Evolutionary conservation across 2,329 filamentous ascomycete genomes (phyloP).

Genomic region (Colletotrichum tabaci): DNA sequence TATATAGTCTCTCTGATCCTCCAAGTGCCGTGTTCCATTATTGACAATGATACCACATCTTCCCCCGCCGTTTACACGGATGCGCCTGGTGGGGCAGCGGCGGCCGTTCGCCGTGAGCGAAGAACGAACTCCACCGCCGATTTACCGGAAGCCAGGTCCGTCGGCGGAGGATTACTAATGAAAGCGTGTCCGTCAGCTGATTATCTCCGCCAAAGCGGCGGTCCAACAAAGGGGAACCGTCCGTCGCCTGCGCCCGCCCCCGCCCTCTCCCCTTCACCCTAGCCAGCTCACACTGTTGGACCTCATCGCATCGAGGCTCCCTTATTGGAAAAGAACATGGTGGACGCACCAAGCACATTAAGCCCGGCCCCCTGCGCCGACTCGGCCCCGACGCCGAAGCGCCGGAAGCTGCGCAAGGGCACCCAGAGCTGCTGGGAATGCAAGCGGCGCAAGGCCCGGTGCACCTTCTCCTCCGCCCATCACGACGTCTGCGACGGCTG

Average conservation of each 20-base stretch:
- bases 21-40: background rate
- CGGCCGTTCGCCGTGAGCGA: too few relatives aligned
- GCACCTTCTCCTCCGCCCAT: constrained; percentile 14
- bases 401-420: constrained; percentile 38
- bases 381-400: constrained; percentile 13
- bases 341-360: background rate
- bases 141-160: constrained; percentile 8
- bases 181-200: background rate
- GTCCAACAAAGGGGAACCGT: constrained; percentile 5
- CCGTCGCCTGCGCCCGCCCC: too few relatives aligned
- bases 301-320: too few relatives aligned
- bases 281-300: background rate
- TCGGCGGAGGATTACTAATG: constrained; percentile 30
- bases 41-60: background rate
- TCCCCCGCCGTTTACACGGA: background rate
- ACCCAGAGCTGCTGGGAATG: constrained; percentile 42
- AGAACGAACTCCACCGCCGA: constrained; percentile 15
- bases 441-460: constrained; percentile 36
- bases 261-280: background rate
- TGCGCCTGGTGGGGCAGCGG: too few relatives aligned
- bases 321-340: background rate
- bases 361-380: background rate
- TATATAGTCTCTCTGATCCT: background rate
- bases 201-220: constrained; percentile 33
- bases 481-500: constrained; percentile 50